phyloP scores from a whole-genome alignment of 768 basidiomycete genomes.

The Lactarius trivialis region DNA sequence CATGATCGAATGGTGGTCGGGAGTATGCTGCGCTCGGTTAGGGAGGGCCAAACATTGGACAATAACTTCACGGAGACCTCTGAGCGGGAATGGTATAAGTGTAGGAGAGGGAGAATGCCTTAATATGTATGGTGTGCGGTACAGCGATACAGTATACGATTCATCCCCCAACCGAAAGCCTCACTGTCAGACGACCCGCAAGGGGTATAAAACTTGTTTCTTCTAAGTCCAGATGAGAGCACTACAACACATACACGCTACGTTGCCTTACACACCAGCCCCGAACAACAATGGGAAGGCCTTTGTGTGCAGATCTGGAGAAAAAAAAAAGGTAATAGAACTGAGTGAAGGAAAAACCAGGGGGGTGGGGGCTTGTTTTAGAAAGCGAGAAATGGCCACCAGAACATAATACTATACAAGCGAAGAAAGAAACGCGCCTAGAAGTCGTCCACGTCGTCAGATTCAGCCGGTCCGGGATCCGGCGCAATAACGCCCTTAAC shows the following conservation, averaged over 20 bases:
- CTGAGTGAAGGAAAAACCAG: background rate
- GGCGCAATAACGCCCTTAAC: conserved; percentile 60
- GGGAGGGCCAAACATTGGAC: too few species aligned
- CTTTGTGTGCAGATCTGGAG: conserved; percentile 1
- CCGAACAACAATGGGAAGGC: background rate
- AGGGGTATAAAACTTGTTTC: conserved; percentile 10
- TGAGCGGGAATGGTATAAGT: too few species aligned
- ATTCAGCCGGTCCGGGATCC: background rate
- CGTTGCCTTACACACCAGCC: conserved; percentile 1
- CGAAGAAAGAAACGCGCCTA: background rate
- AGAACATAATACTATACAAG: conserved; percentile 5
- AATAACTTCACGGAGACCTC: too few species aligned
- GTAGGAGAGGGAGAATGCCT: too few species aligned
- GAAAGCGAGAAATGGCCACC: background rate
- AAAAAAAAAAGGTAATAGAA: background rate
- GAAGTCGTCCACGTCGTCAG: conserved; percentile 28
- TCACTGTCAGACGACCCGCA: background rate
- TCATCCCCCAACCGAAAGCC: too few species aligned
- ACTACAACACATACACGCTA: conserved; percentile 6
- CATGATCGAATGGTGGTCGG: too few species aligned
- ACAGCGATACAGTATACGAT: too few species aligned
- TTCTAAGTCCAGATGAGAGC: conserved; percentile 10
- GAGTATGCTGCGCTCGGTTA: too few species aligned
- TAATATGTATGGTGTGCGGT: too few species aligned
- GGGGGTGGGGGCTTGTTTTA: background rate